Evolutionary conservation across 129 eudicot genomes (phyloP), one percentile per base, ranked within the genome.

Genomic region (Tanacetum coccineum): DNA sequence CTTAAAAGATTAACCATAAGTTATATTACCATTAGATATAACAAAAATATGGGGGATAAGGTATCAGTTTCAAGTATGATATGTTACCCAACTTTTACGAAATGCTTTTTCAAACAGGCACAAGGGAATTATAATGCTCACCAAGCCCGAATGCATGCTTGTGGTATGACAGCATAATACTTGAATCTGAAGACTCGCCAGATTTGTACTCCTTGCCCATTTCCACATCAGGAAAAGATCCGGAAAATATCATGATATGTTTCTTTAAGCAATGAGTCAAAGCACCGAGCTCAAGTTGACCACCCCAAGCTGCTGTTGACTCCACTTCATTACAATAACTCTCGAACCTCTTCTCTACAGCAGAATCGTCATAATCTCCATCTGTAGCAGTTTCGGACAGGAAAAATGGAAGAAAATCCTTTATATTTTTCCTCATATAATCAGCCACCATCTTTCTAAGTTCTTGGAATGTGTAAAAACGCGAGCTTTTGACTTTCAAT

Each of bases 271-370:
- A 83, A 64, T 70, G 75, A 47, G 75, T 59, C 67, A 70, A 28
- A 15, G 95, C 96, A 14, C 87, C 96, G 28, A 94, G 92, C 70
- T 94, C 99, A 13, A 94, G 80, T 62, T 94, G 97, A 44, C 99
- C 99, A 13, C 99, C 97, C 99, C 97, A 94, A 9, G 97, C 95
- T 10, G 99, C 99, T 0, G 95, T 94, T 30, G 95, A 86, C 70
- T 94, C 96, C 26, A 94, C 81, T 58, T 94, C 96, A 54, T 65
- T 81, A 67, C 99, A 94, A 69, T 94, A 94, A 54, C 79, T 82
- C 77, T 89, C 95, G 66, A 94, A 94, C 82, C 88, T 86, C 49
- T 65, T 64, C 22, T 82, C 83, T 0, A 64, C 70, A 52, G 76
- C 68, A 25, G 87, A 74, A 28, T 84, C 84, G 42, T 87, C 81